Evolutionary conservation across 306 rosid species (phyloP), one percentile per base, ranked within the genome.

Genomic region (Medicago ruthenica): DNA sequence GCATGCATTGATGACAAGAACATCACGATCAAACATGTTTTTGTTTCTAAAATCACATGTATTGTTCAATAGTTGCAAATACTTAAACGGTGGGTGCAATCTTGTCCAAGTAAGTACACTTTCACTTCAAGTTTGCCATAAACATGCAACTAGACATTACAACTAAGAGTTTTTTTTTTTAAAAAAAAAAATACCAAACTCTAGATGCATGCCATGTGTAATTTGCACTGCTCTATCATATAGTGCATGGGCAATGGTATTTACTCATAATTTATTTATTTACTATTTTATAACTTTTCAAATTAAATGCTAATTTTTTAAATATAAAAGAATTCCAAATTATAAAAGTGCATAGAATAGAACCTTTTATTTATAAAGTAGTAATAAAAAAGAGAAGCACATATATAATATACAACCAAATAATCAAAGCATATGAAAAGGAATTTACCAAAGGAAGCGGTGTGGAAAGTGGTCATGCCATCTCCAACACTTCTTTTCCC

Each of bases 401-500:
- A 17, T 16, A 51, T 8, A 3, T 7, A n/a, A n/a, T n/a, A n/a
- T n/a, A 50, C 15, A 62, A 63, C 22, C 13, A 77, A 77, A 21
- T 14, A 6, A 21, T 22, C 7, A 31, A 48, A 24, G 37, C 10
- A 15, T 8, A 10, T 74, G 69, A 40, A 64, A 71, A 63, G n/a
- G 22, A 75, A 58, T 4, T 83, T 87, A 96, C 99, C 99, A 4
- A 96, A 96, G 17, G 92, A 76, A 6, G 99, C 98, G 1, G 98
- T 87, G 85, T 87, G 99, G 84, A 96, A 96, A 17, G 99, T 96
- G 15, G 99, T 96, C 76, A 83, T 6, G 12, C 76, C 80, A 14
- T 88, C 80, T 4, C 0, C 8, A 5, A 88, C 80, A 72, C 70
- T 92, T 55, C 36, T 92, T 1, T 64, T 50, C 0, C 99, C 99